Conservation (phyloP, 352 stramenopile genomes). For the Phytopythium mirpurense region DNA sequence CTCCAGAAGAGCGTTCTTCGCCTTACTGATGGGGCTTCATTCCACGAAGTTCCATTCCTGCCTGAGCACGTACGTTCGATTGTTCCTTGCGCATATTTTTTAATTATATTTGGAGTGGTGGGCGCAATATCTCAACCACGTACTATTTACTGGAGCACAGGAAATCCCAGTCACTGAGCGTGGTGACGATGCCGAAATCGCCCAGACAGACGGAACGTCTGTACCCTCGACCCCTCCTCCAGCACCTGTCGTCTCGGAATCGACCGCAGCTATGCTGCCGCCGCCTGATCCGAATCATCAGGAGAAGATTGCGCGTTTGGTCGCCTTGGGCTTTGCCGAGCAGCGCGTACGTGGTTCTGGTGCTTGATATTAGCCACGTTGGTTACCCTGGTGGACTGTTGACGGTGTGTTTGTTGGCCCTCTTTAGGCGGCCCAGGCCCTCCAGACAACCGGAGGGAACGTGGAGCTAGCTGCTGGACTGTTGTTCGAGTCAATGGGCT, state of each 20-base stretch:
- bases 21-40: constrained; percentile 55
- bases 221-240: constrained; percentile 11
- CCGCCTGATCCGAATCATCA: constrained; percentile 16
- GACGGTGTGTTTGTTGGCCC: constrained; percentile 15
- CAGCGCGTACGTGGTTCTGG: constrained; percentile 31
- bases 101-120: neutral
- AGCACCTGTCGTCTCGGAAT: constrained; percentile 1
- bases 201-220: constrained; percentile 13
- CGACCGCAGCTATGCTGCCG: constrained; percentile 1
- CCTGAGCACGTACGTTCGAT: constrained; percentile 64
- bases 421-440: constrained; percentile 45
- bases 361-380: neutral
- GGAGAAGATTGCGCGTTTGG: constrained; percentile 59
- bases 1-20: constrained; percentile 89
- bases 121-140: neutral
- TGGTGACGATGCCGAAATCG: constrained; percentile 18
- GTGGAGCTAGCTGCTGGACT: constrained; percentile 78
- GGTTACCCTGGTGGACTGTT: constrained; percentile 7
- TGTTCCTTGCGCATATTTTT: neutral
- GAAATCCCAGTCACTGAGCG: constrained; percentile 70
- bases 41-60: constrained; percentile 84
- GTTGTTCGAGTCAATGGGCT: constrained; percentile 65
- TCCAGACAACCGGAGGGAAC: constrained; percentile 70
- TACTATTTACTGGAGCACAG: constrained; percentile 18
- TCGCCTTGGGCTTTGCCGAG: constrained; percentile 61